Percentiles rank a stretch among this genome's conserved stretches.
These are phyloP conservation scores for Fomes fomentarius DNA, from an alignment of 1,284 basidiomycete genomes.

Conservation along the genomic window DNA sequence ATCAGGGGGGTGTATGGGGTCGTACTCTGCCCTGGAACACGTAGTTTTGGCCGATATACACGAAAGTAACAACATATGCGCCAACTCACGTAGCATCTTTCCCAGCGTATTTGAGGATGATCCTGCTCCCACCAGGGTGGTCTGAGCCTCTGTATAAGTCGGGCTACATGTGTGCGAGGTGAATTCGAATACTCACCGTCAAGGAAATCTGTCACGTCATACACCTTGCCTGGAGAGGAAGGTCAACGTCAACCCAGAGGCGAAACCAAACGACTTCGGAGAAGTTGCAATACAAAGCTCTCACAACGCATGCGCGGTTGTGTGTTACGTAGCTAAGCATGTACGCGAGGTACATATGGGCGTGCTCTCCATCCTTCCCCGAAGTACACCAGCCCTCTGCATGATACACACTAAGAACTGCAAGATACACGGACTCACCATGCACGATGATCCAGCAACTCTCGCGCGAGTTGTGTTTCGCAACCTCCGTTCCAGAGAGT, in stretches of 20 bases:
- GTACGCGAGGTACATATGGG: too few species aligned
- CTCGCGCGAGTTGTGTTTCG: conserved; percentile 59
- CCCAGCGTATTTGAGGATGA: conserved; percentile 74
- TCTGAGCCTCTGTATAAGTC: conserved; percentile 39
- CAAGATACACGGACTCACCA: conserved; percentile 43
- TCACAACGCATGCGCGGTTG: too few species aligned
- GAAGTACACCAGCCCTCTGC: too few species aligned
- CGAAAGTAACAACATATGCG: too few species aligned
- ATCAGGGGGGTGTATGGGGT: conserved; percentile 88
- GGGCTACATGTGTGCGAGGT: not conserved
- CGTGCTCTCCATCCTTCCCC: not conserved
- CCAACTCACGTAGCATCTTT: conserved; percentile 73
- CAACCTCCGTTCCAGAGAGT: conserved; percentile 62
- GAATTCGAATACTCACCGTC: conserved; percentile 45
- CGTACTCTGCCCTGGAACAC: conserved; percentile 68
- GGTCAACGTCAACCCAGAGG: conserved; percentile 2
- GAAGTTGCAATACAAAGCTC: too few species aligned
- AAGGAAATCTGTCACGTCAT: conserved; percentile 80
- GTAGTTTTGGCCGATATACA: too few species aligned
- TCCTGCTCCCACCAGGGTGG: conserved; percentile 71
- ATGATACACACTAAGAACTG: conserved; percentile 19
- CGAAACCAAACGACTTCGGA: too few species aligned
- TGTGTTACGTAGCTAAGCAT: too few species aligned
- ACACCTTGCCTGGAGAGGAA: conserved; percentile 53
- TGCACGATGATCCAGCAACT: conserved; percentile 90